Conservation (phyloP, 2,329 filamentous ascomycete genomes). For the Leptographium radiaticola region DNA sequence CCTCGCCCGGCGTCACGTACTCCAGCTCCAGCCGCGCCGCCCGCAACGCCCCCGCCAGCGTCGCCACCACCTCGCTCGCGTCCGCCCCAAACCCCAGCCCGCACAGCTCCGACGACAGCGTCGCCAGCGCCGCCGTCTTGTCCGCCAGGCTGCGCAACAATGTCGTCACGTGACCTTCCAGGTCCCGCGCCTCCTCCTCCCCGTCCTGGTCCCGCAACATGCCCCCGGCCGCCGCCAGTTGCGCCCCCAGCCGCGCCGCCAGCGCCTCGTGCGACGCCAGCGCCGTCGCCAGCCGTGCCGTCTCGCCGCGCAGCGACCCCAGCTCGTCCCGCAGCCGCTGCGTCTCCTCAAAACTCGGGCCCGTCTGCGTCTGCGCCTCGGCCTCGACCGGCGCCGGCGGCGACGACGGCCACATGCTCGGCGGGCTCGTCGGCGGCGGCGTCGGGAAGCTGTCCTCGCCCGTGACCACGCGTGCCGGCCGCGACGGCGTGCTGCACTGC, state of each 20-base stretch:
- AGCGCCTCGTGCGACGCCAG: slow-evolving; percentile 34
- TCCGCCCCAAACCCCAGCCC: slow-evolving; percentile 39
- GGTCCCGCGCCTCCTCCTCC: slow-evolving; percentile 10
- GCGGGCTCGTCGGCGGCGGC: slow-evolving; percentile 41
- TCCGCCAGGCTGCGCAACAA: slow-evolving; percentile 34
- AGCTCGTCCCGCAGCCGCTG: slow-evolving; percentile 32
- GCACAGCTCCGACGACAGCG: slow-evolving; percentile 31
- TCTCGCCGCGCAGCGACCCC: slow-evolving; percentile 32
- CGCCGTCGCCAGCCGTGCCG: slow-evolving; percentile 31
- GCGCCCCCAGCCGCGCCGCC: slow-evolving; percentile 22
- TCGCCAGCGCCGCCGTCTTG: slow-evolving; percentile 31
- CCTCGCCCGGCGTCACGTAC: slow-evolving; percentile 46
- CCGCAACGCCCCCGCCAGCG: slow-evolving; percentile 37
- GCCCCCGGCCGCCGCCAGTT: slow-evolving; percentile 16
- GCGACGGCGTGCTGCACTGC: slow-evolving; percentile 36
- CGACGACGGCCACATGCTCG: slow-evolving; percentile 17
- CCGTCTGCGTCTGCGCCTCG: slow-evolving; percentile 26
- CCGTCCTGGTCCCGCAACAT: slow-evolving; percentile 3
- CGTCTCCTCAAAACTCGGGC: slow-evolving; percentile 28
- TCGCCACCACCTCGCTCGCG: slow-evolving; percentile 32
- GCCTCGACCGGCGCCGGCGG: background rate
- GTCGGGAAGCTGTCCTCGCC: slow-evolving; percentile 34
- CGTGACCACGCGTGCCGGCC: slow-evolving; percentile 8
- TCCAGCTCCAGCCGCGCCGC: slow-evolving; percentile 47
- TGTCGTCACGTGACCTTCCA: slow-evolving; percentile 29